phyloP scores from a whole-genome alignment of 495 filamentous ascomycete genomes.

The Umbilicaria muhlenbergii region DNA sequence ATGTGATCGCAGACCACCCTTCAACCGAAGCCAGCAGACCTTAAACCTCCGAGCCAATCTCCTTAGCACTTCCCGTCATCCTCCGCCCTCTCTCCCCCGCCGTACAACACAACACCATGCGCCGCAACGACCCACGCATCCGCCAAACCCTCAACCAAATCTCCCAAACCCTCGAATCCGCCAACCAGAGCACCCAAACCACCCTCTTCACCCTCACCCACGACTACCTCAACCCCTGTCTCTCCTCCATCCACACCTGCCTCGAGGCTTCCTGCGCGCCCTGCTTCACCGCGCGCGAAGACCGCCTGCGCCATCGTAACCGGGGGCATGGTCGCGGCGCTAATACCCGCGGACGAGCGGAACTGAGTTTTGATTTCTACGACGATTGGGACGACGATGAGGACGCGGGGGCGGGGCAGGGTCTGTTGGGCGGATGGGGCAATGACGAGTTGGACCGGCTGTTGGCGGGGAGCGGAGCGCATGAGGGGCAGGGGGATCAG shows the following conservation, averaged over 20 bases:
- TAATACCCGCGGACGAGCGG: slow-evolving; percentile 43
- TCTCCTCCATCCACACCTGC: slow-evolving; percentile 47
- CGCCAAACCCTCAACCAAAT: slow-evolving; percentile 88
- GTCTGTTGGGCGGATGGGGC: slow-evolving; percentile 52
- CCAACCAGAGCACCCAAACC: slow-evolving; percentile 79
- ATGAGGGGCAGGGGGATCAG: slow-evolving; percentile 37
- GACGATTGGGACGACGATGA: slow-evolving; percentile 90
- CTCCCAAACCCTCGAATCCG: slow-evolving; percentile 79
- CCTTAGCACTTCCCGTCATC: not conserved
- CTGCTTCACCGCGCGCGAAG: slow-evolving; percentile 39
- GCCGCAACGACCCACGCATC: slow-evolving; percentile 78
- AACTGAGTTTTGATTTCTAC: slow-evolving; percentile 92
- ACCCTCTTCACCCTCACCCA: slow-evolving; percentile 80
- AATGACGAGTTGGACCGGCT: slow-evolving; percentile 82
- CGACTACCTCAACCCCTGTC: slow-evolving; percentile 68
- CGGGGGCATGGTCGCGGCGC: slow-evolving; percentile 56
- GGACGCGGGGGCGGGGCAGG: slow-evolving; percentile 30
- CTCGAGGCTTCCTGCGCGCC: slow-evolving; percentile 52
- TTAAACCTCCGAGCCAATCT: too few relatives aligned
- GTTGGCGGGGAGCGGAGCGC: slow-evolving; percentile 55
- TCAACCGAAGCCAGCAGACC: too few relatives aligned
- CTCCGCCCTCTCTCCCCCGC: too few relatives aligned
- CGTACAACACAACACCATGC: slow-evolving; percentile 24
- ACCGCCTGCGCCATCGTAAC: slow-evolving; percentile 14
- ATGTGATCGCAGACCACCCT: too few relatives aligned